These are phyloP conservation scores for Penicillium atrosanguineum DNA, from an alignment of 495 filamentous ascomycete genomes.

Conservation along the genomic window DNA sequence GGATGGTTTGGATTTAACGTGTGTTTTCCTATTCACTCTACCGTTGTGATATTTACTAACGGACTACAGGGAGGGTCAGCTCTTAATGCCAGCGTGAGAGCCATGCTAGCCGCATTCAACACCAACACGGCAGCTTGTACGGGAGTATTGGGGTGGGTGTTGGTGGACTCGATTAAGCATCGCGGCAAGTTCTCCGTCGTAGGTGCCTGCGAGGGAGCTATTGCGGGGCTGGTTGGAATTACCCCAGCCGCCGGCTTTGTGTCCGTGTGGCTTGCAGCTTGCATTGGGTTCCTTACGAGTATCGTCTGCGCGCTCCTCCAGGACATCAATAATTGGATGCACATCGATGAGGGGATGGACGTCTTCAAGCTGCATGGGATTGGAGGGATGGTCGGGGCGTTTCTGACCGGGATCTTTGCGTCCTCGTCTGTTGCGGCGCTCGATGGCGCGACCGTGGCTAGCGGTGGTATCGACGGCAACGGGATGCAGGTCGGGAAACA, in stretches of 20 bases:
- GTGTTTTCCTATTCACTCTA: slow-evolving; percentile 1
- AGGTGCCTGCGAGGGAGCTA: slow-evolving; percentile 59
- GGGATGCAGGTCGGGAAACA: slow-evolving; percentile 58
- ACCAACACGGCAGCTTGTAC: slow-evolving; percentile 58
- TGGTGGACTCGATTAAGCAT: slow-evolving; percentile 56
- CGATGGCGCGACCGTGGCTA: slow-evolving; percentile 46
- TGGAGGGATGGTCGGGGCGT: slow-evolving; percentile 60
- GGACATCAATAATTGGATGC: slow-evolving; percentile 55
- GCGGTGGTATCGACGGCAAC: slow-evolving; percentile 56
- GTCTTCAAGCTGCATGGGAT: slow-evolving; percentile 64
- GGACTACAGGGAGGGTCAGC: slow-evolving; percentile 50
- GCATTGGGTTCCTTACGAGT: slow-evolving; percentile 58
- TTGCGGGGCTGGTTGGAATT: slow-evolving; percentile 63
- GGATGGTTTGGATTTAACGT: slow-evolving; percentile 63
- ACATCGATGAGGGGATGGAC: slow-evolving; percentile 61
- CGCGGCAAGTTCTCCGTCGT: slow-evolving; percentile 57
- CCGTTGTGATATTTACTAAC: not conserved
- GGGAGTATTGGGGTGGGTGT: slow-evolving; percentile 57
- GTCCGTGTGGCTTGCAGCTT: slow-evolving; percentile 52
- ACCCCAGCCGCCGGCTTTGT: slow-evolving; percentile 64
- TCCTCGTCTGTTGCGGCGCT: slow-evolving; percentile 39
- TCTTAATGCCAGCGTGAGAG: slow-evolving; percentile 55
- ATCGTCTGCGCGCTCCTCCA: slow-evolving; percentile 49
- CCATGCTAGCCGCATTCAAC: slow-evolving; percentile 59
- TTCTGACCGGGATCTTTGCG: slow-evolving; percentile 64